These are phyloP conservation scores for Amanita subjunquillea DNA, from an alignment of 768 basidiomycete genomes.

Conservation along the genomic window DNA sequence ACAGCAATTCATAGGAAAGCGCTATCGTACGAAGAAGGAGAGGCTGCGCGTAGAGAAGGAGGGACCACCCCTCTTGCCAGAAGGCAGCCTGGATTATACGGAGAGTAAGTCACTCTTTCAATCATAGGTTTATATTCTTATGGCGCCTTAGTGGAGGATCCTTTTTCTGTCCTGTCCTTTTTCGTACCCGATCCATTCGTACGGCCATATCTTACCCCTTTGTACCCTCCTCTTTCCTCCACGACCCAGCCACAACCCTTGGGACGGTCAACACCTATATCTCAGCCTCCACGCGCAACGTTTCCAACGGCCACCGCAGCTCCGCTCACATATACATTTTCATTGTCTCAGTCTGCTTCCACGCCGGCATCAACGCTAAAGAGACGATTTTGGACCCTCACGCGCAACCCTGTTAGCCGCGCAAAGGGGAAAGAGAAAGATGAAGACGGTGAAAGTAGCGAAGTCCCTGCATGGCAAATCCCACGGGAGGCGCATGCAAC, in stretches of 20 bases:
- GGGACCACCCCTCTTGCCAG: conserved; percentile 58
- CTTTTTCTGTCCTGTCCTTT: conserved; percentile 55
- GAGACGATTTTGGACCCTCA: conserved; percentile 53
- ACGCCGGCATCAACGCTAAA: conserved; percentile 17
- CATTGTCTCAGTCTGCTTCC: conserved; percentile 2
- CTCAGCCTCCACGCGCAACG: conserved; percentile 7
- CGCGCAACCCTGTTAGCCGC: conserved; percentile 38
- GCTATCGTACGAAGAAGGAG: conserved; percentile 76
- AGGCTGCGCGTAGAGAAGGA: conserved; percentile 66
- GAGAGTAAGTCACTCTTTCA: conserved; percentile 39
- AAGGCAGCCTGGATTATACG: conserved; percentile 71
- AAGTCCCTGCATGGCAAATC: conserved; percentile 31
- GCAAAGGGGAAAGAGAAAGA: conserved; percentile 42
- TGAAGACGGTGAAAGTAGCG: conserved; percentile 28
- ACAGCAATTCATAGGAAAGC: conserved; percentile 39
- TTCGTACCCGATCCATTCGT: conserved; percentile 48
- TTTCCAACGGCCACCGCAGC: conserved; percentile 18
- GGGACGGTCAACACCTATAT: conserved; percentile 14
- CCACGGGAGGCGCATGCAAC: conserved; percentile 42
- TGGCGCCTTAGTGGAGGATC: conserved; percentile 57
- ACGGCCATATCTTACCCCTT: conserved; percentile 46
- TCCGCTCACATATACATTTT: conserved; percentile 15
- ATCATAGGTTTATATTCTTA: background rate
- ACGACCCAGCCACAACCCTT: conserved; percentile 10
- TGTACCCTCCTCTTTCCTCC: conserved; percentile 35